Base-by-base conservation (phyloP, 192 early-diverging fungal genomes). In the Haplosporangium gracile region DNA sequence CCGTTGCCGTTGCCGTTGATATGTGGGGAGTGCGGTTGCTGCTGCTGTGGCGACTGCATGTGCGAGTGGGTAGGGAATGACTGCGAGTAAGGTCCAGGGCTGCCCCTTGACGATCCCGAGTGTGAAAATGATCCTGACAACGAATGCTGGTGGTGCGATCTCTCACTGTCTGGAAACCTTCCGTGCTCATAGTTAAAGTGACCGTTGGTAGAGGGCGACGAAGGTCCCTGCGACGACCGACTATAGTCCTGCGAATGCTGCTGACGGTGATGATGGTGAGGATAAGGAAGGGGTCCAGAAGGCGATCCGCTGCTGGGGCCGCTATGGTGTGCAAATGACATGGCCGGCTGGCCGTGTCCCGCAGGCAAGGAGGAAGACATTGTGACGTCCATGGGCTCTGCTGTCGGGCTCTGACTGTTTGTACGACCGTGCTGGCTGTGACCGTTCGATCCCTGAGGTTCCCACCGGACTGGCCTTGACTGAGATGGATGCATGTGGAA, bases 231-330 rank as follows among this genome's bases (percentile, higher is more conserved):
- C 1, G 84, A 79, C 24, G 84, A 76, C 10, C 78, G 78, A 39
- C 79, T n/a, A 70, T 80, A 86, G 38, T 86, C 84, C 63, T 86
- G 79, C 38, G 84, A 86, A 34, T 81, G 84, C 34, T 86, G 84
- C 1, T 86, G 84, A 42, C 79, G 84, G 36, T 86, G 84, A 38
- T 77, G 78, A 22, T 76, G 57, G 20, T 39, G 47, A 7, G 26
- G 76, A 18, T 47, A 57, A 49, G 47, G 32, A 70, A 29, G 22
- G 38, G 51, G 51, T 34, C 39, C 70, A 71, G 70, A 38, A 39
- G 70, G 24, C 11, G 29, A 55, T n/a, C 74, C 36, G 74, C 20
- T 36, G 70, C 75, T 57, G 18, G 42, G 39, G 39, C 69, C 63
- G 36, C 55, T 81, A 11, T 83, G 77, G 55, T 85, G 78, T 4